Evolutionary conservation across 2,329 filamentous ascomycete genomes (phyloP).

Genomic region (Nigrospora osmanthi): DNA sequence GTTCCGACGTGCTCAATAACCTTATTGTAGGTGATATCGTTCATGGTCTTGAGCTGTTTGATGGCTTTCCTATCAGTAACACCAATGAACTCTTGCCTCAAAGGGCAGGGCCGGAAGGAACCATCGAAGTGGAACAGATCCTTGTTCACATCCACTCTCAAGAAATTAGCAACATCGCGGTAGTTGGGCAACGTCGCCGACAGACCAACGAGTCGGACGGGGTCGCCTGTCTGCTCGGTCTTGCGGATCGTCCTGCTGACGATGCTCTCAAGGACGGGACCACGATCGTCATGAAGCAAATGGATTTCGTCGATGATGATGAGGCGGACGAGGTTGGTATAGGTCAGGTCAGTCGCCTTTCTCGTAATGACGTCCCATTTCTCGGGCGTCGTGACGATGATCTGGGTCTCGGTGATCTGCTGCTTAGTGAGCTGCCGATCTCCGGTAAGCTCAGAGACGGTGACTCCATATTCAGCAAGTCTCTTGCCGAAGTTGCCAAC

Average conservation of each 20-base stretch:
- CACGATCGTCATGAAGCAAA: slow-evolving; percentile 92
- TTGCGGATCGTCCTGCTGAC: slow-evolving; percentile 89
- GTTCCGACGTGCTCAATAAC: slow-evolving; percentile 92
- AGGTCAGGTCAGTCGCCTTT: slow-evolving; percentile 93
- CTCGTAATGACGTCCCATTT: slow-evolving; percentile 99
- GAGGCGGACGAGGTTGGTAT: slow-evolving; percentile 92
- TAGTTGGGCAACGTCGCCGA: slow-evolving; percentile 97
- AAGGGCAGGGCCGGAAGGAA: slow-evolving; percentile 83
- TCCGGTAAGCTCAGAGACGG: slow-evolving; percentile 90
- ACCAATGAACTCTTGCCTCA: slow-evolving; percentile 95
- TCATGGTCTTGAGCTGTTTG: slow-evolving; percentile 98
- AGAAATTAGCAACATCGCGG: slow-evolving; percentile 88
- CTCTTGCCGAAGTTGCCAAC: slow-evolving; percentile 95
- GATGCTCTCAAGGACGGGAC: slow-evolving; percentile 93
- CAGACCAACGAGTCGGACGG: slow-evolving; percentile 83
- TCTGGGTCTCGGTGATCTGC: slow-evolving; percentile 94
- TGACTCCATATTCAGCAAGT: slow-evolving; percentile 83
- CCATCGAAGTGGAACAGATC: slow-evolving; percentile 96
- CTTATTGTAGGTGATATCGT: slow-evolving; percentile 96
- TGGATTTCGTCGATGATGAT: slow-evolving; percentile 99
- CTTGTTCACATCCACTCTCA: slow-evolving; percentile 78
- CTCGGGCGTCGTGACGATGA: slow-evolving; percentile 96
- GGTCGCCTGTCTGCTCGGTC: slow-evolving; percentile 88
- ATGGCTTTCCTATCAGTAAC: slow-evolving; percentile 98
- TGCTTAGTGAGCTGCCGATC: slow-evolving; percentile 98